phyloP scores from a whole-genome alignment of 257 asterid genomes.

The Salvia splendens region DNA sequence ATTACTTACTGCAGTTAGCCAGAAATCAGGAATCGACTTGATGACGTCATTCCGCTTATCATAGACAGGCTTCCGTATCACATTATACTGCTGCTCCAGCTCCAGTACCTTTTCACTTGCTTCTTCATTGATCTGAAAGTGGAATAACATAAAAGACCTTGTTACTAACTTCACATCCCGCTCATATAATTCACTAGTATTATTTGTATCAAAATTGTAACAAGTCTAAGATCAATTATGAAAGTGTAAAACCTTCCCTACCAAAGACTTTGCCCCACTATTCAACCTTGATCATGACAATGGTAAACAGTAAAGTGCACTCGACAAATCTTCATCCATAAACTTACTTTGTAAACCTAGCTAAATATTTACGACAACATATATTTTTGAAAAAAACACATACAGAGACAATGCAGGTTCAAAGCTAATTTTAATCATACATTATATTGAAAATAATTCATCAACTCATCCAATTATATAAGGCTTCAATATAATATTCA shows the following conservation, averaged over 20 bases:
- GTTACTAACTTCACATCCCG: slow-evolving; percentile 4
- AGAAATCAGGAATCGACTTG: slow-evolving; percentile 84
- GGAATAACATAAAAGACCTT: neutral
- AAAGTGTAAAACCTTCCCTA: neutral
- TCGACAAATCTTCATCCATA: neutral
- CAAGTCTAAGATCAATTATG: neutral
- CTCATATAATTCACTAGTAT: neutral
- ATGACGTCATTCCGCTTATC: slow-evolving; percentile 74
- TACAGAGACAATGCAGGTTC: neutral
- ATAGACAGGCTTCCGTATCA: slow-evolving; percentile 79
- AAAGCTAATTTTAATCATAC: neutral
- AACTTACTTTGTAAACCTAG: neutral
- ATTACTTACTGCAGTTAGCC: slow-evolving; percentile 88
- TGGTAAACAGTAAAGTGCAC: no score
- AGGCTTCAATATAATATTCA: neutral
- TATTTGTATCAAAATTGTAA: neutral
- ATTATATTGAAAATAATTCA: neutral
- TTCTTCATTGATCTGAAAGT: slow-evolving; percentile 83
- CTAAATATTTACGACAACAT: neutral
- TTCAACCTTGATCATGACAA: neutral
- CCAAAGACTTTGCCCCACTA: neutral
- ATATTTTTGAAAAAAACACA: neutral
- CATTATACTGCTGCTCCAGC: slow-evolving; percentile 86
- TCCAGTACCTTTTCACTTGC: slow-evolving; percentile 92
- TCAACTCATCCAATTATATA: neutral